Evolutionary conservation across 2,329 filamentous ascomycete species (phyloP).

Genomic region (Tolypocladium inflatum): DNA sequence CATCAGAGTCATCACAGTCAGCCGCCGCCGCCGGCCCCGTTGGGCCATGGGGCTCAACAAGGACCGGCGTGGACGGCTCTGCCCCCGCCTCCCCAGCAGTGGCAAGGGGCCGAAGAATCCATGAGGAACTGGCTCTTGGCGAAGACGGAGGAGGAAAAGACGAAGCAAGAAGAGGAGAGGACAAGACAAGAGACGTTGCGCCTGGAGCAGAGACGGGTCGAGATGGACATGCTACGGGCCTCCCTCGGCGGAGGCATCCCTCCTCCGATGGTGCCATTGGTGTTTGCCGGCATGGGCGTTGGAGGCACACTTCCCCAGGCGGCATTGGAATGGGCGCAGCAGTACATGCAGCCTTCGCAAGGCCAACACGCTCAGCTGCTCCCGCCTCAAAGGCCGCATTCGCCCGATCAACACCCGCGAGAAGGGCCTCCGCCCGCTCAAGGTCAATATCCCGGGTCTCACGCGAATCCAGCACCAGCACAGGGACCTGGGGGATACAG

Average conservation of each 20-base stretch:
- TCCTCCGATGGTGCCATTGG: slow-evolving; percentile 62
- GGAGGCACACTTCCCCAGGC: slow-evolving; percentile 51
- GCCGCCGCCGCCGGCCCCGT: slow-evolving; percentile 13
- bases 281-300: slow-evolving; percentile 60
- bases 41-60: slow-evolving; percentile 18
- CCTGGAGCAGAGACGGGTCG: slow-evolving; percentile 62
- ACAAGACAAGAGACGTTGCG: slow-evolving; percentile 54
- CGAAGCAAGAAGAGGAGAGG: slow-evolving; percentile 66
- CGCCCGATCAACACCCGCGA: slow-evolving; percentile 42
- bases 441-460: slow-evolving; percentile 29
- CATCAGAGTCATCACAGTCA: slow-evolving; percentile 16
- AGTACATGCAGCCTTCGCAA: slow-evolving; percentile 46
- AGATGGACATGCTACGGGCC: slow-evolving; percentile 62
- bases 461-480: slow-evolving; percentile 16
- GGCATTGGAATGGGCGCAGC: slow-evolving; percentile 59
- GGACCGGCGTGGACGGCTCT: slow-evolving; percentile 40
- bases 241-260: slow-evolving; percentile 63
- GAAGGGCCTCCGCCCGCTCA: slow-evolving; percentile 34
- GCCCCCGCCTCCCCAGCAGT: slow-evolving; percentile 55
- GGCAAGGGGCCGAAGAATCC: slow-evolving; percentile 58
- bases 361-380: slow-evolving; percentile 41
- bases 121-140: slow-evolving; percentile 64
- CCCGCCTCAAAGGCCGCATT: slow-evolving; percentile 37
- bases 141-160: slow-evolving; percentile 64
- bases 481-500: slow-evolving; percentile 30